Base-by-base conservation (phyloP, 768 basidiomycete genomes). In the Exsudoporus frostii region DNA sequence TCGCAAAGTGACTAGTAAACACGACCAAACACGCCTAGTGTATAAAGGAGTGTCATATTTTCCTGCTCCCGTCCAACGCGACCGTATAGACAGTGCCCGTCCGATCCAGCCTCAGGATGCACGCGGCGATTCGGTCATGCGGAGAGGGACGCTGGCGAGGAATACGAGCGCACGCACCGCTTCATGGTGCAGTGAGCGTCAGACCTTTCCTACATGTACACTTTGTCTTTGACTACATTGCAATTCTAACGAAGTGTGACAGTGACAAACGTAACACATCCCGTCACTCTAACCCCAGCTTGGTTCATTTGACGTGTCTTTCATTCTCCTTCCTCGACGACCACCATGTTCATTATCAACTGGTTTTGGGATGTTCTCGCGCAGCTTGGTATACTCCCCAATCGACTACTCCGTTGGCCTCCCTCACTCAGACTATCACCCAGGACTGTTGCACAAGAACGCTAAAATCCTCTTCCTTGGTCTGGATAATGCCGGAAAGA, bases 381-480 rank as follows among this genome's bases (percentile, higher is more conserved):
- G 44, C 86, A 90, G 68, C 88, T 98, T 40, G 96, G 96, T 98
- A 69, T 53, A 83, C 33, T 73, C 36, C 4, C 50, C 25, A 11
- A 25, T 20, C 40, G 7, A 19, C 29, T 17, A 11, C 20, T 13
- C 34, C n/a, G 36, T 11, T 40, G 30, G 25, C 17, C 27, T 19
- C 19, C 48, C 1, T 25, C 45, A 22, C 48, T 58, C 19, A 56
- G 34, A 48, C 48, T 5, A 39, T 36, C n/a, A 17, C 33, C 38
- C 58, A 95, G 93, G 93, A 60, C 79, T 96, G 64, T 65, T 88
- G 75, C 90, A 94, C 80, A 97, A 99, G 88, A 98, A 97, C 70
- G 97, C 97, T 60, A 99, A 98, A 83, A 97, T 99, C 70, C 83
- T 99, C 58, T 99, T 99, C 85, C 83, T 99, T 48, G 97, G 97